Evolutionary conservation across 192 early-diverging fungal genomes (phyloP).

Genomic region (Gryganskiella cystojenkinii): DNA sequence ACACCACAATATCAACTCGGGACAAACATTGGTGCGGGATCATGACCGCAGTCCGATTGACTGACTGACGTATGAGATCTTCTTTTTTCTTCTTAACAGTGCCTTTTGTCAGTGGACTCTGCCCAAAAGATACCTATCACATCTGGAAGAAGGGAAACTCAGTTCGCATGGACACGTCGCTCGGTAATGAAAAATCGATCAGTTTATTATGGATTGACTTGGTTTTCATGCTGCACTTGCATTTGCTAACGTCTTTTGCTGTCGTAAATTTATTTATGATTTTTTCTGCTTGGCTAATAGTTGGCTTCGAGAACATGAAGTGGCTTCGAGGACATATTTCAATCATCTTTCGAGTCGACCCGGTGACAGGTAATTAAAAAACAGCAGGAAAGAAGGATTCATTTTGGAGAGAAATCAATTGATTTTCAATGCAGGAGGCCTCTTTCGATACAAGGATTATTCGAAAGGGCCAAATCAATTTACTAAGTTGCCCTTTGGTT

Average conservation of each 20-base stretch:
- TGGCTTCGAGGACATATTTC: conserved; percentile 52
- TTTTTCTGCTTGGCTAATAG: background rate
- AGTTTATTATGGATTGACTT: too few relatives aligned
- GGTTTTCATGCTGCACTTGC: too few relatives aligned
- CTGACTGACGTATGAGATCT: background rate
- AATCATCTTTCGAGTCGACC: conserved; percentile 49
- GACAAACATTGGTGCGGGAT: background rate
- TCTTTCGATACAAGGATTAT: background rate
- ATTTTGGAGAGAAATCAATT: background rate
- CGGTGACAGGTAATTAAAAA: conserved; percentile 14
- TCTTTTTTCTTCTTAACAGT: conserved; percentile 12
- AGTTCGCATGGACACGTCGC: conserved; percentile 52
- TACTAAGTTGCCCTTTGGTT: background rate
- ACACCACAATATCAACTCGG: background rate
- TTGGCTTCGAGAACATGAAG: conserved; percentile 51
- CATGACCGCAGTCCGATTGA: too few relatives aligned
- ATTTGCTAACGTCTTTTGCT: too few relatives aligned
- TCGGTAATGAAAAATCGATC: conserved; percentile 26
- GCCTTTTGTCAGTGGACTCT: conserved; percentile 49
- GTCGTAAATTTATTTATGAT: too few relatives aligned
- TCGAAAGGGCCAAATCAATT: background rate
- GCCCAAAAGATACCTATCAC: conserved; percentile 52
- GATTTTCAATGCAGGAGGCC: background rate
- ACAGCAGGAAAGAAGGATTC: background rate
- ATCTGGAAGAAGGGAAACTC: conserved; percentile 54